A percentile compares a stretch with the other conserved stretches of the same genome.
Evolutionary conservation across 306 rosid species (phyloP).

Genomic region (Bauhinia variegata): DNA sequence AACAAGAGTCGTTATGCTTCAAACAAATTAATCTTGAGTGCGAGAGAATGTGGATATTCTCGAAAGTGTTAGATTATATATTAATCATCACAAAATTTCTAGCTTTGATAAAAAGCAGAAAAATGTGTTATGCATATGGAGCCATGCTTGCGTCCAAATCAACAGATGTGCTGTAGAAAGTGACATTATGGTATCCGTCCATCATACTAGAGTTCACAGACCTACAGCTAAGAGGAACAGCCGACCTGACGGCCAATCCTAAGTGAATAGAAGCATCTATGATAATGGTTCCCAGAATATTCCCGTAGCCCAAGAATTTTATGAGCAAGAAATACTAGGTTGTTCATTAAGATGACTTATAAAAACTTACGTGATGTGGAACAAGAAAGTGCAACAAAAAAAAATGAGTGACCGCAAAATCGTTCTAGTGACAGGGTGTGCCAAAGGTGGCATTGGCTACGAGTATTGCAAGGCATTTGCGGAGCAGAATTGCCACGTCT

Average conservation of each 20-base stretch:
- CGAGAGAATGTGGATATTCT: not conserved
- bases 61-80: not conserved
- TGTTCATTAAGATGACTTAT: not conserved
- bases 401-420: constrained; percentile 54
- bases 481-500: too few species aligned
- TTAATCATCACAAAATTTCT: not conserved
- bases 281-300: constrained; percentile 22
- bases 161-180: constrained; percentile 7
- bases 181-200: constrained; percentile 5
- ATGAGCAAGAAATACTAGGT: not conserved
- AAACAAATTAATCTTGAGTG: too few species aligned
- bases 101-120: constrained; percentile 18
- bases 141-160: constrained; percentile 2
- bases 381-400: not conserved
- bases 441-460: constrained; percentile 84
- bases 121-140: constrained; percentile 8
- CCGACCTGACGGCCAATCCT: constrained; percentile 22
- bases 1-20: too few species aligned
- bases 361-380: not conserved
- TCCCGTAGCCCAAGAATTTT: not conserved
- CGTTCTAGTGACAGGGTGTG: constrained; percentile 83
- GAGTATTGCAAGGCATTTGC: too few species aligned
- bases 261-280: constrained; percentile 16
- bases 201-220: too few species aligned
- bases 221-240: constrained; percentile 1